Percentiles rank a stretch among this genome's conserved stretches.
phyloP scores from a whole-genome alignment of 257 asterid genomes.

The Solanum bukasovii region DNA sequence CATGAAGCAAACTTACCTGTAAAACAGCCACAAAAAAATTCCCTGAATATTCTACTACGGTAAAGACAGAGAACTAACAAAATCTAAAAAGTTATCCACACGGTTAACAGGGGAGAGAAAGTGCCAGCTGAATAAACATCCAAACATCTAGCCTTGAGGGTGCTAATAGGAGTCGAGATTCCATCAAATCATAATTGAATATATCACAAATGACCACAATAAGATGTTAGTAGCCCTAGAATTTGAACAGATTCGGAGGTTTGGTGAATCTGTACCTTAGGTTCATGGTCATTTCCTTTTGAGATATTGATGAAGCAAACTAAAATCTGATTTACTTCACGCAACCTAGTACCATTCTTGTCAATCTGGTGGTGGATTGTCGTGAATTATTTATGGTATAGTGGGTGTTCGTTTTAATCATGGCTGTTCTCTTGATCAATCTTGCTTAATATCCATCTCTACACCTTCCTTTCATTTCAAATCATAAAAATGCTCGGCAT shows the following conservation, averaged over 20 bases:
- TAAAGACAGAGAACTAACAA: neutral
- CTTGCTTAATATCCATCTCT: neutral
- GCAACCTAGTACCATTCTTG: neutral
- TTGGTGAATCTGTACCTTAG: neutral
- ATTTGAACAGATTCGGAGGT: neutral
- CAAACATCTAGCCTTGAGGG: neutral
- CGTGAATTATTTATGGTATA: neutral
- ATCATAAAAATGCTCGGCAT: conserved; percentile 12
- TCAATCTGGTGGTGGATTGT: neutral
- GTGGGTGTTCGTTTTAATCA: neutral
- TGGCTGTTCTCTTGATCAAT: neutral
- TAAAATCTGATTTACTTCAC: neutral
- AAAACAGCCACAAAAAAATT: neutral
- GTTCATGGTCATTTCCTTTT: neutral
- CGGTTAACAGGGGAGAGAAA: neutral
- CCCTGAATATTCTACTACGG: neutral
- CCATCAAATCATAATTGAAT: neutral
- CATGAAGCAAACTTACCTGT: neutral
- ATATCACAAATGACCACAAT: neutral
- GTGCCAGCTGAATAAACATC: neutral
- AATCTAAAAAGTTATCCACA: neutral
- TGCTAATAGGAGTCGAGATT: neutral
- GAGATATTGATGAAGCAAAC: neutral
- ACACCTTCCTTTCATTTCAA: conserved; percentile 1
- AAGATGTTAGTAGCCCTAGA: neutral